Evolutionary conservation across 192 early-diverging fungal species (phyloP).

Genomic region (Backusella australiensis): DNA sequence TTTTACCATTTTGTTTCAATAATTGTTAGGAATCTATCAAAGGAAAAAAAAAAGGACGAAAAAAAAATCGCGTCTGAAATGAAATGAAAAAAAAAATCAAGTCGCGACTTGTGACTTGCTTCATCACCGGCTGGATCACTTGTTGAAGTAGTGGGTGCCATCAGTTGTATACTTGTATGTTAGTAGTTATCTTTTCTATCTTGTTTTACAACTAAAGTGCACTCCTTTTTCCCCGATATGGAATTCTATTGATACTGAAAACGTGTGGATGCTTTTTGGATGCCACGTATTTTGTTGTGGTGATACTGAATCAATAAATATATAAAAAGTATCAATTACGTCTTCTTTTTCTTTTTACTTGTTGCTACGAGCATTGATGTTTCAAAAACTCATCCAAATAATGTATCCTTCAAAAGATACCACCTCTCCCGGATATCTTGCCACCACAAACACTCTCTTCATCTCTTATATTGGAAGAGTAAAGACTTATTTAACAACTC

Average conservation of each 20-base stretch:
- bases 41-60: too few relatives aligned
- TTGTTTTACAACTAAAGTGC: too few relatives aligned
- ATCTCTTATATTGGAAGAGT: not conserved
- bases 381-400: not conserved
- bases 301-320: not conserved
- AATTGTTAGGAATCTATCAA: too few relatives aligned
- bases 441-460: not conserved
- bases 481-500: not conserved
- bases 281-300: not conserved
- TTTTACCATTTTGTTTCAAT: too few relatives aligned
- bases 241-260: not conserved
- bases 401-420: not conserved
- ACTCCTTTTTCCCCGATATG: not conserved
- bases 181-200: too few relatives aligned
- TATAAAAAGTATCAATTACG: not conserved
- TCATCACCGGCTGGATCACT: too few relatives aligned
- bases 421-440: not conserved
- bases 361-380: not conserved
- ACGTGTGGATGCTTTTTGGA: not conserved
- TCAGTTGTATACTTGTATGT: too few relatives aligned
- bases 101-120: too few relatives aligned
- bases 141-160: too few relatives aligned
- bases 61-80: too few relatives aligned
- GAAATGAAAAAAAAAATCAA: too few relatives aligned
- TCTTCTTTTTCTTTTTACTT: not conserved